Base-by-base conservation (phyloP, 805 yeast genomes). In the Zygotorulaspora danielsina region DNA sequence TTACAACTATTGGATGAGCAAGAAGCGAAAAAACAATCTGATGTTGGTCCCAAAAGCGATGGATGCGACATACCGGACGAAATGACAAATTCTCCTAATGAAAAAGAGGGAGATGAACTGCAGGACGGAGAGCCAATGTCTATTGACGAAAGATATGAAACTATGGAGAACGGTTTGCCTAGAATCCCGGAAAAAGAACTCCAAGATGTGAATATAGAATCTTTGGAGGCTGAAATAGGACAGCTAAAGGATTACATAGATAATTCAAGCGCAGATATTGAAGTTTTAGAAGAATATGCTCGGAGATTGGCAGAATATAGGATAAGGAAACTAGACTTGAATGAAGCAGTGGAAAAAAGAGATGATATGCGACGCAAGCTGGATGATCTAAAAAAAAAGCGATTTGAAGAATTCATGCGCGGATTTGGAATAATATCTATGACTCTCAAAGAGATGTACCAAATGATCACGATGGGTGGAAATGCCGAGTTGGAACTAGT, bases 391-490 rank as follows among this genome's bases (percentile, higher is more conserved):
- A 82, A 82, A 58, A 76, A 81, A 39, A 78, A 72, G 43, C 70
- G 97, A 38, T 70, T 84, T 38, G 88, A 81, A 46, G 97, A 93
- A 61, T 93, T 93, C 56, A 88, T 88, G 95, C 78, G 76, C 46
- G 98, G 99, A 0, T 93, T 94, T 66, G 76, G 80, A 49, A 72
- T 79, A 15, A 93, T 93, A 19, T 87, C 97, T 1, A 70, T 79
- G 59, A 84, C 95, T 5, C 72, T 93, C 48, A 93, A 90, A 60
- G 96, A 87, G 54, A 89, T 93, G 97, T 93, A 93, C 55, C 95
- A 89, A 57, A 85, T 93, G 94, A 93, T 93, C 45, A 93, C 98
- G 1, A 88, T 90, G 94, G 98, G 98, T 19, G 99, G 99, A 22
- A 93, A 90, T 67, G 99, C 99, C 0, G 98, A 93, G 61, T 71